Evolutionary conservation across 768 basidiomycete genomes (phyloP).

Genomic region (Tricholoma matsutake): DNA sequence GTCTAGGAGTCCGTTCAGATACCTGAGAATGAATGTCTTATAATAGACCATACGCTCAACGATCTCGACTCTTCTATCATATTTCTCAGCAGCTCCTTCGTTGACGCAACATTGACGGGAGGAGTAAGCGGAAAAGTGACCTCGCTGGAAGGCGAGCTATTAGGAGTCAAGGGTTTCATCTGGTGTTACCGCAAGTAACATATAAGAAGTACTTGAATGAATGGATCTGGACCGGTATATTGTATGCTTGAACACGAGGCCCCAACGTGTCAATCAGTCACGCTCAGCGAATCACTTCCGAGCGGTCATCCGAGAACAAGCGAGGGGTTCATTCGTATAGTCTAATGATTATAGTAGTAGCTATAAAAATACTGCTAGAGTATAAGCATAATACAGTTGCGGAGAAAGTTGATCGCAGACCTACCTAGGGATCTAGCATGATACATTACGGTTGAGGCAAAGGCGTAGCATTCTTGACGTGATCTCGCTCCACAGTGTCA

Average conservation of each 20-base stretch:
- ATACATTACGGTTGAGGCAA: not conserved
- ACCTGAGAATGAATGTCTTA: not conserved
- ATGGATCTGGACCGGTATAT: constrained; percentile 3
- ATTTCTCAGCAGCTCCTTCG: not conserved
- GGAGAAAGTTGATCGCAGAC: not conserved
- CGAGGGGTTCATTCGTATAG: not conserved
- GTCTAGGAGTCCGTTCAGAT: constrained; percentile 25
- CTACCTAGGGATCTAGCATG: not conserved
- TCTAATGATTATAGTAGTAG: not conserved
- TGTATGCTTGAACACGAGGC: constrained; percentile 11
- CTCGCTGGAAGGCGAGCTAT: constrained; percentile 4
- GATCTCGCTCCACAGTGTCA: not conserved
- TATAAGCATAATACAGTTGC: not conserved
- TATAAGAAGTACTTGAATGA: not conserved
- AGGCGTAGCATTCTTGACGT: not conserved
- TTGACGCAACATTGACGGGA: not conserved
- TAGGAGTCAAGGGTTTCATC: constrained; percentile 20
- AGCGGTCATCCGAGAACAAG: not conserved
- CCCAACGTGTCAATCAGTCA: constrained; percentile 14
- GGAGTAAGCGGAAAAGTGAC: not conserved
- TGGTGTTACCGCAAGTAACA: not conserved
- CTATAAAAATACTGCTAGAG: not conserved
- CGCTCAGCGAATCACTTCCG: constrained; percentile 3
- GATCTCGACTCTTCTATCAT: constrained; percentile 26
- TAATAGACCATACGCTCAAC: constrained; percentile 25